Base-by-base conservation (phyloP, 345 rosid genomes). In the Arabidopsis suecica region DNA sequence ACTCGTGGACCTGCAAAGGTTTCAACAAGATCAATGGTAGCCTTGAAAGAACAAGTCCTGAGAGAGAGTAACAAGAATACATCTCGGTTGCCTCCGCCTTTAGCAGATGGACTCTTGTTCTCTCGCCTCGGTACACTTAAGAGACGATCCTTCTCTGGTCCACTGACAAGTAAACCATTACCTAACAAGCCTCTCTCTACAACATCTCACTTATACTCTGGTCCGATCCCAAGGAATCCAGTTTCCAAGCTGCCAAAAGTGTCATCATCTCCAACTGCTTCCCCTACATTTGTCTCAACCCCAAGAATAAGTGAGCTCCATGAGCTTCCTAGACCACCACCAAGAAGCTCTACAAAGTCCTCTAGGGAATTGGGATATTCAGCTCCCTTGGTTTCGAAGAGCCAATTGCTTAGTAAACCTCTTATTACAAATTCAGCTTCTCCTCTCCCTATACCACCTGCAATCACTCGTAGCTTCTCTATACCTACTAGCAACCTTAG, bases 251-350 rank as follows among this genome's bases (percentile, higher is more conserved):
- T 74, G 32, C 79, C 83, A 5, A 93, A 86, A 74, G 72, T 79
- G 34, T 82, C 81, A 18, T 22, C 80, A n/a, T 87, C 93, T 60
- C 85, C 89, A 13, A 83, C 79, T 41, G 75, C 89, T 44, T 89
- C 96, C 55, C 91, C 97, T 25, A 89, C 91, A 28, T 81, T 87
- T 68, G 61, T 77, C 68, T 87, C 97, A 25, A 88, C 99, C 8
- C 99, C 95, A 9, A 89, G 82, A 76, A 93, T 93, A 77, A 96
- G 89, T 32, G 99, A 96, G 84, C 97, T 96, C 70, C 99, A 96
- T 80, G 99, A 93, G 79, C 99, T 96, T 80, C 99, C 99, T 33
- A 88, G 97, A 85, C 99, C 98, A 30, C 99, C 98, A n/a, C 79
- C 78, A 45, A 83, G 76, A 79, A 81, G 80, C 37, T 78, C 74